A percentile compares a stretch with the other conserved stretches of the same genome.
Conservation (phyloP, 495 filamentous ascomycete species). For the Talaromyces nanjingensis region DNA sequence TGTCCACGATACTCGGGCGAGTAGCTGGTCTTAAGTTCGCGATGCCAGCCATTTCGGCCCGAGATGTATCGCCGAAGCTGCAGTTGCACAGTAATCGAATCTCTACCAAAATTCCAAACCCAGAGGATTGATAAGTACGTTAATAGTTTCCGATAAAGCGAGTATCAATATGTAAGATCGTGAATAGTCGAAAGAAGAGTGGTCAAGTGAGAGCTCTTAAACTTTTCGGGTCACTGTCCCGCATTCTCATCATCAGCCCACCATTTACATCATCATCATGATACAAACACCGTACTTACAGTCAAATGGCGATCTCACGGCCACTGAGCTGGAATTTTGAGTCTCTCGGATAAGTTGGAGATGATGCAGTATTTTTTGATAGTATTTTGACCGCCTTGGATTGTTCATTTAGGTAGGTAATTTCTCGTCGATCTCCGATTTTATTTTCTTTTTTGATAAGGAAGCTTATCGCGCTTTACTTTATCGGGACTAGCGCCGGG, state of each 20-base stretch:
- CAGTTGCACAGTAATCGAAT: neutral
- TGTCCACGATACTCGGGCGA: slow-evolving; percentile 31
- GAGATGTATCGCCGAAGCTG: neutral
- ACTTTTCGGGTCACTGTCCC: neutral
- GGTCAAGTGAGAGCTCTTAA: neutral
- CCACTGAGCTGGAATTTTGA: too few species aligned
- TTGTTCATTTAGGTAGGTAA: neutral
- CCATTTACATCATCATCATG: neutral
- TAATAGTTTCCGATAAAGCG: neutral
- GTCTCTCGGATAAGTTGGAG: neutral
- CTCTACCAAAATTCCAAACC: neutral
- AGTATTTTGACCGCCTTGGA: neutral
- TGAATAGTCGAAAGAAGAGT: neutral
- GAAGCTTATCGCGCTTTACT: neutral
- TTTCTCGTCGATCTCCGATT: neutral
- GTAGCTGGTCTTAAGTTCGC: slow-evolving; percentile 29
- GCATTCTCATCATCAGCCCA: neutral
- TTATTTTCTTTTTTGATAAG: neutral
- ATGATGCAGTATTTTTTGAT: neutral
- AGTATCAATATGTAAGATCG: neutral
- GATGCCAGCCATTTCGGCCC: slow-evolving; percentile 3
- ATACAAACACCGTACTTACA: neutral
- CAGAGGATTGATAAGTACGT: neutral
- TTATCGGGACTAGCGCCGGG: neutral
- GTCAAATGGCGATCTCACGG: slow-evolving; percentile 17